Conservation (phyloP, 2,329 filamentous ascomycete genomes). For the Fusarium equiseti region DNA sequence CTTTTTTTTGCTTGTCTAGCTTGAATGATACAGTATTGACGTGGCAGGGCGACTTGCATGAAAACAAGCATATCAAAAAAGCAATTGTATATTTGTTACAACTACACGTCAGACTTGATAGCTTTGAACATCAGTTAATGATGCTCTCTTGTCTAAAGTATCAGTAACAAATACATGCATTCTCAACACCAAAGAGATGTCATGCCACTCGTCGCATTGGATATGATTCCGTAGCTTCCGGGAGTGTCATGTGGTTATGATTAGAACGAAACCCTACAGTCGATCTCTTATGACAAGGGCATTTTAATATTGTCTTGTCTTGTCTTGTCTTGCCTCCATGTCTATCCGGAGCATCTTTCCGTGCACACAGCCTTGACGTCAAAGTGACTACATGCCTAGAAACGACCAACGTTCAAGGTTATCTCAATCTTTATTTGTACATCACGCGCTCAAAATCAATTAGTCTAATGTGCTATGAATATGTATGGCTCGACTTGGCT, state of each 20-base stretch:
- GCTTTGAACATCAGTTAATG: not conserved
- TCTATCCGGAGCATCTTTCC: slow-evolving; percentile 8
- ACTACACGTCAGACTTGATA: not conserved
- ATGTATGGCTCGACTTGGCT: not conserved
- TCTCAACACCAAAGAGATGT: slow-evolving; percentile 10
- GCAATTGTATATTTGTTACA: not conserved
- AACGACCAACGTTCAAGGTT: slow-evolving; percentile 6
- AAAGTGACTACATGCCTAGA: slow-evolving; percentile 37
- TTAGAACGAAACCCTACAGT: slow-evolving; percentile 28
- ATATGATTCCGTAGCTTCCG: slow-evolving; percentile 26
- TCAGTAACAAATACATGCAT: not conserved
- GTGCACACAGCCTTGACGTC: slow-evolving; percentile 34
- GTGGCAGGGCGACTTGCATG: slow-evolving; percentile 1
- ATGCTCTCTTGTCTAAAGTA: not conserved
- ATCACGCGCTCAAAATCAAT: not conserved
- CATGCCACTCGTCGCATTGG: slow-evolving; percentile 24
- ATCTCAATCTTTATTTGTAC: slow-evolving; percentile 13
- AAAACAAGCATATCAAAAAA: not conserved
- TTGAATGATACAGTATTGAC: not conserved
- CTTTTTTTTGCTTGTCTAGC: not conserved
- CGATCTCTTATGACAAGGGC: slow-evolving; percentile 1
- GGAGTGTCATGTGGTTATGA: slow-evolving; percentile 29
- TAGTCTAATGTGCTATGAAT: not conserved
- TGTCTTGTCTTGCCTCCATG: not conserved
- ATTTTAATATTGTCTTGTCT: not conserved